Evolutionary conservation across 1,284 basidiomycete genomes (phyloP), one percentile per base, ranked within the genome.

Genomic region (Pseudozyma pruni): DNA sequence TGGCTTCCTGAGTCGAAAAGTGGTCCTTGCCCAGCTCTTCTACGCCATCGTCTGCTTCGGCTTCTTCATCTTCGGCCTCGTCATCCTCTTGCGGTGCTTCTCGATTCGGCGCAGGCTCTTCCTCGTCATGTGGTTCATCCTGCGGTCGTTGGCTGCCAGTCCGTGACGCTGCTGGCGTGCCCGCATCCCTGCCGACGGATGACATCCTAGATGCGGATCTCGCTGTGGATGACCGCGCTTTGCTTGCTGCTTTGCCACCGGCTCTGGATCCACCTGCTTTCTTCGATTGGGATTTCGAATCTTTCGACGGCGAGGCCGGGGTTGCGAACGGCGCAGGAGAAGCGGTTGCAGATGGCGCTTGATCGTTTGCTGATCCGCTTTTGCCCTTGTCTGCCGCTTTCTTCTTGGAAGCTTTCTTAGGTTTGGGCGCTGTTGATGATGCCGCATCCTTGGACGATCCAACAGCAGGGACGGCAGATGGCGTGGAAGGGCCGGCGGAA

Each of bases 21-120:
- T 76, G 72, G 35, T 74, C 73, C 14, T 75, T 76, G 17, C 72
- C 74, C 2, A 81, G 72, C 57, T 76, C 71, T 27, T 76, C 69
- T 19, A 74, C 76, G 17, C 72, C 80, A 35, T 76, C 76, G n/a
- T 83, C 79, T 10, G 62, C 72, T 38, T 74, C 77, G 7, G 23
- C 73, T 31, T 75, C 76, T 56, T 51, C 79, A 44, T 80, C 81
- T 22, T 75, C 72, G 11, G 33, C 76, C 13, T 78, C 72, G 5
- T 70, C 57, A 19, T 64, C 62, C 29, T 57, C 53, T 17, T 34
- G 49, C 22, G 40, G 31, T 22, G 53, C 45, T 17, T 22, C 23
- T 25, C 37, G 39, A 6, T 38, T 43, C 2, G 57, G 41, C 5
- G 32, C 40, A 11, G 48, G 46, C 17, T 58, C 60, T 11, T 74